Conservation (phyloP, 1,139 yeast species). For the Candida sp. region DNA sequence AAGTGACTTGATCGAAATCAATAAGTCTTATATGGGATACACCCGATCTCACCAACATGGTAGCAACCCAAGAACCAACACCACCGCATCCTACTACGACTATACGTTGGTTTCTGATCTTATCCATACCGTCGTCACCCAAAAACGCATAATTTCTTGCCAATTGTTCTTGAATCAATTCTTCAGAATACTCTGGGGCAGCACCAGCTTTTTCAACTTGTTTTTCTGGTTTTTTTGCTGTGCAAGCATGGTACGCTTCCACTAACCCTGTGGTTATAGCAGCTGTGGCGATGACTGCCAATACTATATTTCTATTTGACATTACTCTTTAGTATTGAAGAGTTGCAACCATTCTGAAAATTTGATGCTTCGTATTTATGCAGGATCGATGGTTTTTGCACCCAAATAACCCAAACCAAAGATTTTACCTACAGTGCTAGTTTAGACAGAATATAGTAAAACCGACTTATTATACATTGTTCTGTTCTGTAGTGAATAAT, state of each 20-base stretch:
- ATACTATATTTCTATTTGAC: conserved; percentile 13
- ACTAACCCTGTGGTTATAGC: conserved; percentile 34
- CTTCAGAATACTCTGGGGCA: conserved; percentile 53
- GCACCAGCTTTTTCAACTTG: conserved; percentile 3
- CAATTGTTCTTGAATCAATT: conserved; percentile 81
- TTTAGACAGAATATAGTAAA: no score
- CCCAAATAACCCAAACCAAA: no score
- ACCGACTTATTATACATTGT: no score
- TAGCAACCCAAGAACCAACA: conserved; percentile 95
- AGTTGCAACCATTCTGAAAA: conserved; percentile 1
- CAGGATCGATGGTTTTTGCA: neutral
- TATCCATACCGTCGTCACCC: conserved; percentile 79
- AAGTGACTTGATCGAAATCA: conserved; percentile 94
- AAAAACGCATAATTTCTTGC: conserved; percentile 92
- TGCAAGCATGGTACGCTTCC: conserved; percentile 36
- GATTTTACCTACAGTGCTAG: no score
- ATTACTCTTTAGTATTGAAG: neutral
- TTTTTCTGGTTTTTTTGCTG: conserved; percentile 10
- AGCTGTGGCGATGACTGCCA: conserved; percentile 33
- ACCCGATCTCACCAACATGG: conserved; percentile 91
- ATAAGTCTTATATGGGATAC: conserved; percentile 73
- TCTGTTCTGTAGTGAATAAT: no score
- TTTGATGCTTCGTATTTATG: neutral
- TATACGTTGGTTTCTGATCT: conserved; percentile 68
- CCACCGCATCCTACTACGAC: conserved; percentile 99